These are phyloP conservation scores for Ettlia oleoabundans DNA, from an alignment of 139 green algal species.

Conservation along the genomic window DNA sequence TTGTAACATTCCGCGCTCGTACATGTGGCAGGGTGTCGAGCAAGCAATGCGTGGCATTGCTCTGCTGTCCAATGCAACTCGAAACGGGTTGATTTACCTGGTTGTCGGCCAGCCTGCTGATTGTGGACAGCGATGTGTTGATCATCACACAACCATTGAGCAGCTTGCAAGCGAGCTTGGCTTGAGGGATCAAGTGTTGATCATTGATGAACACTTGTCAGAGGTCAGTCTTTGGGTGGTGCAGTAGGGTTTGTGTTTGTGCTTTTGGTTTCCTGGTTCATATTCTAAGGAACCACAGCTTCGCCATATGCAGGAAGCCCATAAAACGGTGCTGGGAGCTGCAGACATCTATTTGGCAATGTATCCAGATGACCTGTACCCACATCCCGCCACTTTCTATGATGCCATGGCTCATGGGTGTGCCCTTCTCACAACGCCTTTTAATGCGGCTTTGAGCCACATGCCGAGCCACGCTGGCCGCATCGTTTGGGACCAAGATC, in stretches of 20 bases:
- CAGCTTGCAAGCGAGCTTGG: background rate
- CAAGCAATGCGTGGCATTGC: background rate
- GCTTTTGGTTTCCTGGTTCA: too few relatives aligned
- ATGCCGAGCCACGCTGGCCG: background rate
- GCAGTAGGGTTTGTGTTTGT: background rate
- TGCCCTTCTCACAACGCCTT: background rate
- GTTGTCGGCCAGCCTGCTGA: constrained; percentile 11
- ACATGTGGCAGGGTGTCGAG: constrained; percentile 2
- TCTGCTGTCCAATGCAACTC: background rate
- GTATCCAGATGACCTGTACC: constrained; percentile 15
- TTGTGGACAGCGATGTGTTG: constrained; percentile 9
- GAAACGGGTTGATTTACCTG: constrained; percentile 22
- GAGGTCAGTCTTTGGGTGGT: background rate
- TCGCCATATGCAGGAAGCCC: constrained; percentile 3
- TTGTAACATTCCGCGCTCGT: too few relatives aligned
- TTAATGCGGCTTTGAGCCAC: background rate
- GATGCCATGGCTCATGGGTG: constrained; percentile 2
- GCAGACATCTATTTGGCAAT: constrained; percentile 2
- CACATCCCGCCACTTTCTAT: constrained; percentile 23
- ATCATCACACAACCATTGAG: background rate
- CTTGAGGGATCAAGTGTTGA: background rate
- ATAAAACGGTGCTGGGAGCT: background rate
- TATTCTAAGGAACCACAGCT: background rate
- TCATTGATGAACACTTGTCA: background rate
- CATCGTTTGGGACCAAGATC: background rate